Evolutionary conservation across 2,329 filamentous ascomycete genomes (phyloP).

Genomic region (Chaetomiaceae sp.): DNA sequence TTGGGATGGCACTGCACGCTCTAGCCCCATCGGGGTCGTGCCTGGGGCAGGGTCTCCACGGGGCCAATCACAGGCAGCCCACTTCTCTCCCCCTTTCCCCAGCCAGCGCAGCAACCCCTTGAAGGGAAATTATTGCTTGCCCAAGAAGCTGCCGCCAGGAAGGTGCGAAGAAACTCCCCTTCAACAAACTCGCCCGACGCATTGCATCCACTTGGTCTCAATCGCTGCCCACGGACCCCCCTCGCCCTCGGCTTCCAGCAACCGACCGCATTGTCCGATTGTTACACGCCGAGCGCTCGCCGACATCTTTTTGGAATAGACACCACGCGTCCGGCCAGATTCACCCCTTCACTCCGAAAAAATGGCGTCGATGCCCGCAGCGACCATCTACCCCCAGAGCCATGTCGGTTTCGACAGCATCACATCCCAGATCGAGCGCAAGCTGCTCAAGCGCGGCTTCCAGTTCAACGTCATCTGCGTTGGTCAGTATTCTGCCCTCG

Average conservation of each 20-base stretch:
- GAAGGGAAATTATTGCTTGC: slow-evolving; percentile 28
- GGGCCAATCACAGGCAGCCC: slow-evolving; percentile 24
- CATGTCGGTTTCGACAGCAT: slow-evolving; percentile 99
- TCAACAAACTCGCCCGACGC: slow-evolving; percentile 16
- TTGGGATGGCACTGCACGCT: slow-evolving; percentile 13
- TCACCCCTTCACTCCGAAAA: slow-evolving; percentile 29
- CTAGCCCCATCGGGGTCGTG: slow-evolving; percentile 19
- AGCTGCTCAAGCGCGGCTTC: slow-evolving; percentile 98
- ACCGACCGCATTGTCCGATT: not conserved
- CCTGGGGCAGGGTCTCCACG: slow-evolving; percentile 22
- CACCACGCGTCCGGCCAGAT: slow-evolving; percentile 20
- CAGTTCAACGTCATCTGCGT: slow-evolving; percentile 99
- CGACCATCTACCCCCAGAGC: slow-evolving; percentile 81
- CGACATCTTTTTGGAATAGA: slow-evolving; percentile 27
- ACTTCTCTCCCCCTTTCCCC: slow-evolving; percentile 36
- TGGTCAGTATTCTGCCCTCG: slow-evolving; percentile 57
- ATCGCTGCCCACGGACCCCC: slow-evolving; percentile 1
- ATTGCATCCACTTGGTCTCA: slow-evolving; percentile 14
- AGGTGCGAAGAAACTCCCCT: slow-evolving; percentile 22
- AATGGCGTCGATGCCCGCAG: slow-evolving; percentile 59
- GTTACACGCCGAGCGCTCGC: slow-evolving; percentile 8
- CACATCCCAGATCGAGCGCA: slow-evolving; percentile 98
- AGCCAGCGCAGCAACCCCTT: slow-evolving; percentile 24
- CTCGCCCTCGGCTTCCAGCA: slow-evolving; percentile 2
- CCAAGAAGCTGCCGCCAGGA: slow-evolving; percentile 22